A percentile compares a stretch with the other conserved stretches of the same genome.
Conservation (phyloP, 2,329 filamentous ascomycete species). For the Clathrospora elynae region DNA sequence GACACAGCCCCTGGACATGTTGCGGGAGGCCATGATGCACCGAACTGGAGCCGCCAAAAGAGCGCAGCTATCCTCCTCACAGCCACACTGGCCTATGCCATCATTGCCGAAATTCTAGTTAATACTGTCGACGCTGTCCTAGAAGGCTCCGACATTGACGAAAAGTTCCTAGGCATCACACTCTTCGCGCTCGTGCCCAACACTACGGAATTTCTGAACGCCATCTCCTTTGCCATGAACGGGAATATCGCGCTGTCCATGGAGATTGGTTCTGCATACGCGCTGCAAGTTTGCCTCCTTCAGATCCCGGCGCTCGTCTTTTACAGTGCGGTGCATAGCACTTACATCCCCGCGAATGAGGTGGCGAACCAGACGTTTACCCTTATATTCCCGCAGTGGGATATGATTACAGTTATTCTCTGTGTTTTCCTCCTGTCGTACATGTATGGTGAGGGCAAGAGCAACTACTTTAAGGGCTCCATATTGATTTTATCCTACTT, state of each 20-base stretch:
- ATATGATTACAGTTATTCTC: conserved; percentile 95
- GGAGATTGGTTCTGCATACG: conserved; percentile 98
- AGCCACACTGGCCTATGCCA: conserved; percentile 90
- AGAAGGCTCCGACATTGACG: conserved; percentile 86
- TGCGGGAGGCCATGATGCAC: conserved; percentile 83
- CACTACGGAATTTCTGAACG: conserved; percentile 98
- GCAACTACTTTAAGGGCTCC: conserved; percentile 99
- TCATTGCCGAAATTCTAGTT: conserved; percentile 96
- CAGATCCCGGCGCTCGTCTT: conserved; percentile 92
- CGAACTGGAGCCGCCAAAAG: conserved; percentile 94
- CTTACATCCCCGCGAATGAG: conserved; percentile 60
- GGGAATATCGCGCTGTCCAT: conserved; percentile 98
- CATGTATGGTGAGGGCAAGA: conserved; percentile 98
- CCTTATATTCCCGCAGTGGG: conserved; percentile 97
- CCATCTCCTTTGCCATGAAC: conserved; percentile 99
- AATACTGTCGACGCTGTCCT: conserved; percentile 97
- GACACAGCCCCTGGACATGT: conserved; percentile 52
- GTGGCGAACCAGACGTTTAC: conserved; percentile 71
- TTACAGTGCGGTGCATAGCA: conserved; percentile 78
- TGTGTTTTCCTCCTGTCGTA: conserved; percentile 96
- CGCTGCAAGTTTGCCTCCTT: conserved; percentile 90
- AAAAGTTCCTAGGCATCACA: conserved; percentile 97
- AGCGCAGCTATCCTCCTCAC: conserved; percentile 86
- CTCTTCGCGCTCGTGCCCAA: conserved; percentile 96
- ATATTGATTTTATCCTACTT: conserved; percentile 92